Evolutionary conservation across 2,329 filamentous ascomycete species (phyloP), one percentile per base, ranked within the genome.

Genomic region (Chalara sp.): DNA sequence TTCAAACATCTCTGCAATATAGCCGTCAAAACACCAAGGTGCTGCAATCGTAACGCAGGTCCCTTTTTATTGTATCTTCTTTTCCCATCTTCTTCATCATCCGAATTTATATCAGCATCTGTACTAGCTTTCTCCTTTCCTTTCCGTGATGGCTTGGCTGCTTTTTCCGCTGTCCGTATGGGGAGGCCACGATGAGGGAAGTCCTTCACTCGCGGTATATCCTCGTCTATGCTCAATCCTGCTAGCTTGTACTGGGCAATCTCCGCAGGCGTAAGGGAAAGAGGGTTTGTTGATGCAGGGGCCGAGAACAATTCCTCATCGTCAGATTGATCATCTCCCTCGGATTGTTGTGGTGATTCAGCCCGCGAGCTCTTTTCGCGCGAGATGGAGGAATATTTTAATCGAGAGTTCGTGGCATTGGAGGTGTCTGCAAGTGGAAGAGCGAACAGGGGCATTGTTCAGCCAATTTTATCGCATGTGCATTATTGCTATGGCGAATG

Each of bases 1-100:
- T 84, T 75, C 40, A 96, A 75, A 61, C 84, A 88, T 35, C 79
- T 79, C 66, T 93, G 85, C 59, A 93, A 70, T 13, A 91, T 73
- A 4, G 83, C 76, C 1, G 82, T 82, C 51, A 96, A 69, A 8
- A 84, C 79, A 50, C 79, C 75, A 5, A 92, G 67, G 67, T 91
- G 84, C 13, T 70, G 72, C 48, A 74, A 64, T 53, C 72, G 71
- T 50, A 76, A 61, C 54, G 58, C 59, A 44, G 48, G 59, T 31
- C 55, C 58, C 21, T 50, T 35, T 32, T 46, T 29, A 10, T 44
- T 45, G 39, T 46, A 21, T 12, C 2, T 8, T 28, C 29, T 21
- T 45, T 39, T 41, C 10, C 55, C 41, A 1, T 40, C 46, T 30
- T 52, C 52, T 32, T 31, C 40, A 52, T 48, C 46, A 3, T 56